Evolutionary conservation across 306 rosid genomes (phyloP).

Genomic region (Erythrophleum fordii): DNA sequence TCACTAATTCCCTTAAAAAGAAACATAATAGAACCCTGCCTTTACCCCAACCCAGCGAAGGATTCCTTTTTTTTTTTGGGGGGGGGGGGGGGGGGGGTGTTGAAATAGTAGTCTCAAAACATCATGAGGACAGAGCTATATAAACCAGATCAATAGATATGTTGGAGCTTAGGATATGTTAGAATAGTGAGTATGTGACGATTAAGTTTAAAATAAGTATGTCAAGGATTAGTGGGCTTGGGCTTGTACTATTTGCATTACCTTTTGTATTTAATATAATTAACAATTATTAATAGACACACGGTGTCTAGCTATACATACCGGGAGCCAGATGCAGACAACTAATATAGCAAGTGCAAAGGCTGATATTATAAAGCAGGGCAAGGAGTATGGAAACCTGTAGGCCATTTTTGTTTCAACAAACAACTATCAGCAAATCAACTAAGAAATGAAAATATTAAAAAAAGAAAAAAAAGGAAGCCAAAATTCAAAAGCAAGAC

Average conservation of each 20-base stretch:
- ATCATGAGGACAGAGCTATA: not conserved
- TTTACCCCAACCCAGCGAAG: not conserved
- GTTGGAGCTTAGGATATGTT: not conserved
- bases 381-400: constrained; percentile 58
- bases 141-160: not conserved
- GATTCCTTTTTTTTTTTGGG: not conserved
- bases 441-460: not conserved
- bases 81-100: not conserved
- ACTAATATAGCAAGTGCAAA: constrained; percentile 30
- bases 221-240: too few relatives aligned
- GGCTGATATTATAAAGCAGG: constrained; percentile 49
- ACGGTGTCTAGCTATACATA: constrained; percentile 6
- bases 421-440: constrained; percentile 3
- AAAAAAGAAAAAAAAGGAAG: not conserved
- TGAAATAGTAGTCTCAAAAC: not conserved
- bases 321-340: constrained; percentile 57
- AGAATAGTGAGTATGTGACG: too few relatives aligned
- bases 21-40: not conserved
- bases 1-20: not conserved
- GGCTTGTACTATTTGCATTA: too few relatives aligned
- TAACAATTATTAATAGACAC: not conserved
- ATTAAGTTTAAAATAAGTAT: too few relatives aligned
- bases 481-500: not conserved
- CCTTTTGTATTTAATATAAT: too few relatives aligned
- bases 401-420: not conserved